Evolutionary conservation across 768 basidiomycete species (phyloP), one percentile per base, ranked within the genome.

Genomic region (Megacollybia marginata): DNA sequence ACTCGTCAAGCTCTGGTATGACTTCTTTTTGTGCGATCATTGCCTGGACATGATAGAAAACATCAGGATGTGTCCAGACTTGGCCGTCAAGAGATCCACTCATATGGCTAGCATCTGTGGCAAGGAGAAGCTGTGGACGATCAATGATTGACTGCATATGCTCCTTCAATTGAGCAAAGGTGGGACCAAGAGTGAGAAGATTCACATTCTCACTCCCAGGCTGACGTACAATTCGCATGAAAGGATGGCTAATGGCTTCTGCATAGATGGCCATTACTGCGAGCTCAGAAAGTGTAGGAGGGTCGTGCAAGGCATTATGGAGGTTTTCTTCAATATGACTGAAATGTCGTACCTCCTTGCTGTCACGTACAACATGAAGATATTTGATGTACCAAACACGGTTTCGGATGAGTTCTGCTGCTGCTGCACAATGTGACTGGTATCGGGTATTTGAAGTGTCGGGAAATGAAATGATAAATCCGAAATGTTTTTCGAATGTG

Each of bases 371-470:
- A 11, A 58, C 31, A 13, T 55, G 48, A 1, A 70, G 48, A 53
- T 64, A 67, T 1, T 56, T 33, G 16, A 56, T 50, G 48, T 59
- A 60, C 23, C 43, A 11, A 0, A 54, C 36, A 4, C 55, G 60
- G 33, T 65, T 48, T 0, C 52, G 33, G 8, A 72, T 31, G 2
- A 66, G 47, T 9, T 56, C 62, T 1, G 48, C 52, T 0, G 63
- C 60, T 5, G 62, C 68, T 8, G 62, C 55, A 13, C 57, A 50
- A 50, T 60, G 50, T 7, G 54, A 57, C 10, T 56, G 52, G 50
- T 61, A 69, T 1, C 59, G 59, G 2, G 58, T 67, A 47, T 69
- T 67, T 45, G 55, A 62, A 0, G 64, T 65, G 42, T 67, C 65
- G 1, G 68, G 62, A 44, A 65, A 69, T 18, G 20, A 19, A 19